Evolutionary conservation across 805 yeast species (phyloP), one percentile per base, ranked within the genome.

Genomic region (Sugiyamaella floridensis): DNA sequence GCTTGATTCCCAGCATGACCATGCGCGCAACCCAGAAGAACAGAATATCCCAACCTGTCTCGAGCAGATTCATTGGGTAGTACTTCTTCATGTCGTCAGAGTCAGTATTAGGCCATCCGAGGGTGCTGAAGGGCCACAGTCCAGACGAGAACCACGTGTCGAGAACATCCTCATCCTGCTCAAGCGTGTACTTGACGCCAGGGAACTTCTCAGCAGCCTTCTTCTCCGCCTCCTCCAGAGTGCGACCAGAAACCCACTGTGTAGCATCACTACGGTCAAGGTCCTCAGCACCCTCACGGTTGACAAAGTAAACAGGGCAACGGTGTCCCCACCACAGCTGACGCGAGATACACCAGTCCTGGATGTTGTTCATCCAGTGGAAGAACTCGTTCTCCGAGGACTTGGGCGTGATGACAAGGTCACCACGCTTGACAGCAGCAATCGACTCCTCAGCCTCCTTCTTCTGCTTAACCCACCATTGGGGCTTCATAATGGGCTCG

Each of bases 141-240:
- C 97, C 98, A 43, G 97, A 86, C 9, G 97, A 89, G 74, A 93
- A 93, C 99, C 99, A 93, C 15, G 99, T 93, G 72, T 93, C 99
- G 63, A 93, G 80, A 48, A 93, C 98, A 71, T 93, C 99, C 71
- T 92, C 98, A 71, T 93, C 99, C 75, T 93, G 98, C 67, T 84
- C 87, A 62, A 92, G 77, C 34, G 85, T 80, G 68, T 82, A 87
- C 56, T 77, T 82, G 65, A 74, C 73, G 54, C 77, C 80, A 15
- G 95, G 80, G 73, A 85, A 93, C 67, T 80, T 83, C 61, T 74
- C 75, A 29, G 72, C 71, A 42, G 98, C 98, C 75, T 89, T 89
- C 49, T 70, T 79, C 67, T 80, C 76, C 37, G 99, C 99, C 72
- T 93, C 98, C 61, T 80, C 89, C 50, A 78, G 67, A 54, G 72